Evolutionary conservation across 495 filamentous ascomycete species (phyloP), one percentile per base, ranked within the genome.

Genomic region (Neurospora sp.): DNA sequence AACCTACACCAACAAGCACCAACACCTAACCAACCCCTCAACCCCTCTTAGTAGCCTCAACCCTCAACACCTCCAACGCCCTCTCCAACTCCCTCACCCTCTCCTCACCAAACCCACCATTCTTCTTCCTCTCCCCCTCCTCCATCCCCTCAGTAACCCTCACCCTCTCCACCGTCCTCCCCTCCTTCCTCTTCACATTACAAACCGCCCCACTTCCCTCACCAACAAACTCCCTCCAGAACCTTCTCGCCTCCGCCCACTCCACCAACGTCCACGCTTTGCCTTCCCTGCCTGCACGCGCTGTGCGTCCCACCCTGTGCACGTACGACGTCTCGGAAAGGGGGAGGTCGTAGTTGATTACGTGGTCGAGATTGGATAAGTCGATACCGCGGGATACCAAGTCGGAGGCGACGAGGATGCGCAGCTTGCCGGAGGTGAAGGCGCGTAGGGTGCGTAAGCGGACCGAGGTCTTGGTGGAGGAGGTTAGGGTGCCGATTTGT

Each of bases 281-380:
- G 0, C 96, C 96, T 8, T 83, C 79, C 59, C 89, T 89, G 4
- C 93, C 93, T 0, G 94, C 95, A 79, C 95, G 85, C 11, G 95
- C 95, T 1, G 96, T 98, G 72, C 96, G 89, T 11, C 96, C 96
- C 13, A 97, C 93, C 28, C 96, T 91, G 81, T 99, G 96, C 15
- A 98, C 91, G 76, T 98, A 99, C 21, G 89, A 91, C 5, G 90
- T 92, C 34, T 93, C 82, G 73, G 89, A 92, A 10, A 88, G 87
- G 0, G 96, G 96, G 40, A 98, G 85, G 79, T 98, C 96, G 84
- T 99, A 99, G 80, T 98, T 98, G 77, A 98, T 84, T 13, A 98
- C 93, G 75, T 97, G 92, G 34, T 89, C 89, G 34, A 98, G 85
- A 34, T 89, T 87, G 1, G 86, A 87, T 2, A 97, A 84, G 79